These are phyloP conservation scores for Laburnicola sp. DNA, from an alignment of 2,329 filamentous ascomycete genomes.

Conservation along the genomic window DNA sequence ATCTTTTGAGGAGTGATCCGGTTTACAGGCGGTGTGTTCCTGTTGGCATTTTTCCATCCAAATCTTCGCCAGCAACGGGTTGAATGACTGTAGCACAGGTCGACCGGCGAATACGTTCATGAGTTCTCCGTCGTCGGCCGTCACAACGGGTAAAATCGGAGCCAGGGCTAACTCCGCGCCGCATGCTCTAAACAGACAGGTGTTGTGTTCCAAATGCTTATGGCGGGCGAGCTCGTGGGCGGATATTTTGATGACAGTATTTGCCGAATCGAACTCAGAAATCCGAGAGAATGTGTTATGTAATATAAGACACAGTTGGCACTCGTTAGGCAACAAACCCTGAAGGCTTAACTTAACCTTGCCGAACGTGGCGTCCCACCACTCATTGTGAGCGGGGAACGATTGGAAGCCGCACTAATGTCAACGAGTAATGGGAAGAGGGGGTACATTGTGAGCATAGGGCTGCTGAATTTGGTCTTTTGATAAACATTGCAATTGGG, in stretches of 20 bases:
- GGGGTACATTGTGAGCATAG: slow-evolving; percentile 4
- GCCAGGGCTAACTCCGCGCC: not conserved
- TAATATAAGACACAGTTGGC: slow-evolving; percentile 6
- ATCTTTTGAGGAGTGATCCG: slow-evolving; percentile 1
- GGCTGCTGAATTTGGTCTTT: not conserved
- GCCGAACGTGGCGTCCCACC: slow-evolving; percentile 1
- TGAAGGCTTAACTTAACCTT: not conserved
- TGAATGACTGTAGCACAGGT: slow-evolving; percentile 2
- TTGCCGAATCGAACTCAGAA: not conserved
- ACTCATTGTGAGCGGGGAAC: not conserved
- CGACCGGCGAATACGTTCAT: slow-evolving; percentile 4
- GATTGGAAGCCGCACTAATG: slow-evolving; percentile 1
- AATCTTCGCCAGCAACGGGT: slow-evolving; percentile 4
- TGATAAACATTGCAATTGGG: not conserved
- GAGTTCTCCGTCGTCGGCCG: not conserved
- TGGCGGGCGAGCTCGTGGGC: not conserved
- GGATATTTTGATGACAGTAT: slow-evolving; percentile 1
- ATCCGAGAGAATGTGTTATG: not conserved
- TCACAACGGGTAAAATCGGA: not conserved
- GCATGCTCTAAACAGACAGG: slow-evolving; percentile 4
- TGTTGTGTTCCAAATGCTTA: not conserved
- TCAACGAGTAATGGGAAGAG: slow-evolving; percentile 4
- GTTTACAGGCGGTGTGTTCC: slow-evolving; percentile 2
- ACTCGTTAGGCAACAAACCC: not conserved
- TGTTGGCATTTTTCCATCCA: slow-evolving; percentile 6